phyloP scores from a whole-genome alignment of 179 eudicot species.

The Gypsophila paniculata region DNA sequence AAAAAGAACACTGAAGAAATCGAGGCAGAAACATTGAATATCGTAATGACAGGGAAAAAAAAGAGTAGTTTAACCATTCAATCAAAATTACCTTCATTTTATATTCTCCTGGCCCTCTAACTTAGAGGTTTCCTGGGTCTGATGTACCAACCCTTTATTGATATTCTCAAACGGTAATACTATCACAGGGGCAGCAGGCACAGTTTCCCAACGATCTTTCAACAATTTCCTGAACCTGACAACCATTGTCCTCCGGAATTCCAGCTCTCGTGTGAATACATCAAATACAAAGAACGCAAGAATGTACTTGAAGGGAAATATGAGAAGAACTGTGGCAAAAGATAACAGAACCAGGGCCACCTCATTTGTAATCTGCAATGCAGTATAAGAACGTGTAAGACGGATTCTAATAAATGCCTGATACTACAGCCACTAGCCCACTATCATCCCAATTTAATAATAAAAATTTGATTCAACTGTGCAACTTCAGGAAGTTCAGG shows the following conservation, averaged over 20 bases:
- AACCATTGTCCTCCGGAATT: conserved; percentile 64
- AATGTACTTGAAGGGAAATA: conserved; percentile 72
- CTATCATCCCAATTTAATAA: background rate
- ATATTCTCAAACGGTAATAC: conserved; percentile 63
- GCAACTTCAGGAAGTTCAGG: background rate
- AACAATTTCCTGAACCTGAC: conserved; percentile 49
- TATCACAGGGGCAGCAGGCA: conserved; percentile 77
- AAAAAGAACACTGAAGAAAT: background rate
- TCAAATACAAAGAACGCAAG: conserved; percentile 58
- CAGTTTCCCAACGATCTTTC: conserved; percentile 85
- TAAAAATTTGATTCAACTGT: background rate
- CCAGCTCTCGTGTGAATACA: conserved; percentile 74
- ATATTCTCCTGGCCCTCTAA: conserved; percentile 22
- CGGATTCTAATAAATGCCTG: conserved; percentile 7
- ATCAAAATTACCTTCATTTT: conserved; percentile 24
- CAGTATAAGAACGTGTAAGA: conserved; percentile 10
- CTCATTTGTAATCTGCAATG: conserved; percentile 65
- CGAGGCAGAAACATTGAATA: background rate
- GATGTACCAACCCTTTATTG: conserved; percentile 27
- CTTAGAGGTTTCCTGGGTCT: conserved; percentile 25
- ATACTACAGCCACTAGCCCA: too few species aligned
- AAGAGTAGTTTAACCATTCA: background rate
- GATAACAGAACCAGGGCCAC: conserved; percentile 62
- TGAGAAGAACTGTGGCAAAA: conserved; percentile 52
- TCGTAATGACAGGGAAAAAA: background rate